These are phyloP conservation scores for Casaregolazyma lundiana DNA, from an alignment of 1,139 yeast genomes.

Conservation along the genomic window DNA sequence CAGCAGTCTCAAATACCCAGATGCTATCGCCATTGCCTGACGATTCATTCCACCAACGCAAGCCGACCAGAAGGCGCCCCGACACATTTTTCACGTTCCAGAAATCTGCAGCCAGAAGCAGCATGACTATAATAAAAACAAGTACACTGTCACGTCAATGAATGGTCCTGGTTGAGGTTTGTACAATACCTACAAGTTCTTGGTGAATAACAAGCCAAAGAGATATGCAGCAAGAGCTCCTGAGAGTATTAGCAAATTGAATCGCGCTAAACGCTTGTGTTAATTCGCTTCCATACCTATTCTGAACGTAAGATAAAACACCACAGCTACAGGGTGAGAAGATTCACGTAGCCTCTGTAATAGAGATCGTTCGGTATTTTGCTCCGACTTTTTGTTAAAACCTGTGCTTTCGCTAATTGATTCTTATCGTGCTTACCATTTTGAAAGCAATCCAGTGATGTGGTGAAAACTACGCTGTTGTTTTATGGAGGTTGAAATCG, in stretches of 20 bases:
- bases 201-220: conserved; percentile 64
- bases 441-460: too few species aligned
- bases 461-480: too few species aligned
- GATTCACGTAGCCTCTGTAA: conserved; percentile 50
- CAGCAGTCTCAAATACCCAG: conserved; percentile 89
- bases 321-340: conserved; percentile 76
- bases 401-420: too few species aligned
- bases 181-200: conserved; percentile 42
- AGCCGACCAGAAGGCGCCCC: conserved; percentile 84
- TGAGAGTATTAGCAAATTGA: conserved; percentile 12
- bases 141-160: conserved; percentile 42
- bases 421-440: background rate
- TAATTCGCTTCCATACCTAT: conserved; percentile 33
- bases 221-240: conserved; percentile 61
- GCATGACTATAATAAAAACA: conserved; percentile 70
- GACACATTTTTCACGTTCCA: conserved; percentile 91
- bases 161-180: background rate
- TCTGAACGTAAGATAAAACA: conserved; percentile 61
- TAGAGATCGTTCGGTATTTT: conserved; percentile 19
- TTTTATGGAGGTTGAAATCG: too few species aligned
- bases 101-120: conserved; percentile 81
- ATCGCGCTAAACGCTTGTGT: background rate
- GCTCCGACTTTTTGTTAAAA: conserved; percentile 2
- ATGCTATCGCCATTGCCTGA: conserved; percentile 56
- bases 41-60: conserved; percentile 86